Evolutionary conservation across 768 basidiomycete species (phyloP), one percentile per base, ranked within the genome.

Genomic region (Kwoniella newhampshirensis): DNA sequence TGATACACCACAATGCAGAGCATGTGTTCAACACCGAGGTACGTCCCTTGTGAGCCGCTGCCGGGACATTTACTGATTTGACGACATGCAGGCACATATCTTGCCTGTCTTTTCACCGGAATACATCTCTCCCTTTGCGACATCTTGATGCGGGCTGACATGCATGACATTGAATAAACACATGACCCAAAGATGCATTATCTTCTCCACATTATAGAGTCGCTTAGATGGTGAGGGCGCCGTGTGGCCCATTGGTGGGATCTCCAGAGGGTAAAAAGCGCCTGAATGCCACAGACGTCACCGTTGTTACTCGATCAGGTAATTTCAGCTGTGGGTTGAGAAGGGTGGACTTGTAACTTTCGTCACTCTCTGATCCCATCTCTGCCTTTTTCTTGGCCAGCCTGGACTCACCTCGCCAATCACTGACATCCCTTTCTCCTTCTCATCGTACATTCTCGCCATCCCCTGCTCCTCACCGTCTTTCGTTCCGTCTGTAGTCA

Each of bases 21-120:
- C 86, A 87, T 67, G 90, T 96, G 7, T 89, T 96, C 78, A 96
- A 94, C 66, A 96, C 93, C 1, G 93, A 97, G 81, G 87, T 87
- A 62, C 40, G 17, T 42, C 8, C 40, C 6, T 23, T 17, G 49
- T 48, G 2, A 47, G 25, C 37, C 42, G 40, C 21, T 51, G 23
- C 55, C 86, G 84, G 86, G 83, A 11, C 86, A 87, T 67, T 84
- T 85, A 25, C 74, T 90, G 32, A 52, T 17, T 51, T 48, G 2
- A 47, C 27, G 35, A 41, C 43, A 21, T 51, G 23, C 55, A 86
- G 84, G 86, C 83, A 11, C 86, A 87, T 67, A 85, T 85, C 26
- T 75, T 90, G 32, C 88, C 88, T 4, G 82, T 89, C 39, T 87
- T 89, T 71, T 74, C 75, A 21, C 82, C 86, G 0, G 73, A 77